A percentile compares a stretch with the other conserved stretches of the same genome.
Conservation (phyloP, 345 rosid genomes). For the Murraya koenigii region DNA sequence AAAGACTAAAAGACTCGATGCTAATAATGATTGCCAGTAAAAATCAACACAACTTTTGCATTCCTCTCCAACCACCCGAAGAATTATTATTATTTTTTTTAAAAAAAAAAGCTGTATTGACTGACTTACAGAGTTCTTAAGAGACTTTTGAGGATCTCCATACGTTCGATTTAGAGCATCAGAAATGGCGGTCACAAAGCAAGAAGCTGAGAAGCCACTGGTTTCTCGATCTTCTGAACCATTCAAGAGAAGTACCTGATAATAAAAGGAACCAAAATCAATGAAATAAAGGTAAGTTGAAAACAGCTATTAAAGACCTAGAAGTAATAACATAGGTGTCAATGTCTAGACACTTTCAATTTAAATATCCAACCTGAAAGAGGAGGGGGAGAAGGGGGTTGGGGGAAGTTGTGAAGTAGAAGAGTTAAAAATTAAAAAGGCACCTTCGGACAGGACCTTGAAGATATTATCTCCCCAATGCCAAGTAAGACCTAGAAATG, state of each 20-base stretch:
- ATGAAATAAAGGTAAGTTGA: neutral
- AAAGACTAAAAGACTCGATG: neutral
- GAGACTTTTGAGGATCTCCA: conserved; percentile 63
- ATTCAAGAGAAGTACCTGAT: conserved; percentile 73
- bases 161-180: conserved; percentile 75
- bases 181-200: conserved; percentile 72
- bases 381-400: too few species aligned
- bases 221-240: conserved; percentile 88
- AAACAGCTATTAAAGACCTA: neutral
- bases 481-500: conserved; percentile 71
- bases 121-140: conserved; percentile 59
- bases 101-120: neutral
- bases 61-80: neutral
- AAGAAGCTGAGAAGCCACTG: conserved; percentile 69
- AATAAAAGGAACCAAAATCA: conserved; percentile 2
- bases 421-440: neutral
- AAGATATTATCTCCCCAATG: conserved; percentile 80
- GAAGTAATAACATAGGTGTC: neutral
- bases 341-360: neutral
- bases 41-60: neutral
- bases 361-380: neutral
- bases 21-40: neutral
- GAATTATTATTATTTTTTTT: too few species aligned
- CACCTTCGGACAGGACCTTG: conserved; percentile 84
- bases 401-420: neutral